Evolutionary conservation across 2,329 filamentous ascomycete species (phyloP), one percentile per base, ranked within the genome.

Genomic region (Plenodomus biglobosus): DNA sequence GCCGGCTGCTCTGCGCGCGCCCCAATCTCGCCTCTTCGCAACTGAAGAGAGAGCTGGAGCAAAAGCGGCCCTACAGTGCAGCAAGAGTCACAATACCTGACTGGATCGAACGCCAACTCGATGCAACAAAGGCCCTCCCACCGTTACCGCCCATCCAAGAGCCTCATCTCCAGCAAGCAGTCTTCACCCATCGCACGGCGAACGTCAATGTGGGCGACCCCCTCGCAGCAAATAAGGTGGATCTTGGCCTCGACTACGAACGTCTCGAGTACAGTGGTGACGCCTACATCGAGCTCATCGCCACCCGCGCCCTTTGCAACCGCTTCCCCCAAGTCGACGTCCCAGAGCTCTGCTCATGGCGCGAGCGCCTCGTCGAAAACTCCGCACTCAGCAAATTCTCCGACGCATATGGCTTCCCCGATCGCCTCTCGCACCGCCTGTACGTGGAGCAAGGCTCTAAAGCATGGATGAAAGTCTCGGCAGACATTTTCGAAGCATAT

Each of bases 401-500:
- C 17, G 71, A 79, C 2, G 75, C 79, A 2, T 97, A 96, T 66
- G 82, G 81, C 0, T 81, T 96, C 56, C 81, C 88, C 40, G 77
- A 81, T 58, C 81, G 79, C 24, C 80, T 88, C 7, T 78, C 77
- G 21, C 74, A 86, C 80, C 65, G 62, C 4, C 64, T 65, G 13
- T 46, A 69, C 39, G 60, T 55, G 54, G 61, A 72, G 43, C 50
- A 54, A 10, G 61, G 62, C 37, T 61, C 50, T 18, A 70, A 61
- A 61, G 65, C 24, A 44, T 73, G 43, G 64, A 80, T 76, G 13
- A 96, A 96, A 70, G 84, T 90, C 8, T 78, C 88, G 46, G 92
- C 86, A 8, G 92, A 97, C 66, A 80, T 96, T 16, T 95, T 96
- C 61, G 92, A 97, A 69, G 88, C 92, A 0, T 96, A 95, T 60